Conservation (phyloP, 208 protist genomes). For the Jaenimonas drosophilae region DNA sequence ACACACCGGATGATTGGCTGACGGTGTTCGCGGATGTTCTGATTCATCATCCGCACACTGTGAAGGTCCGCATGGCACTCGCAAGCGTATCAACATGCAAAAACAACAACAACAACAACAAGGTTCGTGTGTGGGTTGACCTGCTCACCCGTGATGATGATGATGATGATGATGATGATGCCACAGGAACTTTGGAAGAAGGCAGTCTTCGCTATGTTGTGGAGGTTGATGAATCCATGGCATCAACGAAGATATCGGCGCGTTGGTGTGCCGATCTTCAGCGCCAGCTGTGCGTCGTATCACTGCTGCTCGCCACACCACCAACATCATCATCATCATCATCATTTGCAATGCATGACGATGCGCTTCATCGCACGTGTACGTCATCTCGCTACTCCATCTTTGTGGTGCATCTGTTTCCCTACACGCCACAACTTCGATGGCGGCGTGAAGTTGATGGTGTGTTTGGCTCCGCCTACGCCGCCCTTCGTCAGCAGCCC, state of each 20-base stretch:
- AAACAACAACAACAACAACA: no score
- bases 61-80: not conserved
- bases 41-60: not conserved
- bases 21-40: not conserved
- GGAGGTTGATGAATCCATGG: not conserved
- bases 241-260: not conserved
- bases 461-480: conserved; percentile 37
- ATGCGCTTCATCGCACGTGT: not conserved
- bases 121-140: not conserved
- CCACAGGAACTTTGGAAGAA: not conserved
- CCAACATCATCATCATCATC: not conserved
- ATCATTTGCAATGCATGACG: no score
- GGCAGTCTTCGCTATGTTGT: not conserved
- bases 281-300: conserved; percentile 28
- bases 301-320: conserved; percentile 19
- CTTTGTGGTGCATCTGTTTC: conserved; percentile 27
- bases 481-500: not conserved
- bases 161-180: not conserved
- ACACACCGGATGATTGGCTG: not conserved
- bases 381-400: no score
- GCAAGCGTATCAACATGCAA: not conserved
- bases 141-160: not conserved
- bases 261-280: conserved; percentile 56
- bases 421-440: conserved; percentile 30
- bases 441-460: conserved; percentile 48